Percentiles rank a stretch among this genome's conserved stretches.
Conservation (phyloP, 1,284 basidiomycete species). For the Coniferiporia weirii region DNA sequence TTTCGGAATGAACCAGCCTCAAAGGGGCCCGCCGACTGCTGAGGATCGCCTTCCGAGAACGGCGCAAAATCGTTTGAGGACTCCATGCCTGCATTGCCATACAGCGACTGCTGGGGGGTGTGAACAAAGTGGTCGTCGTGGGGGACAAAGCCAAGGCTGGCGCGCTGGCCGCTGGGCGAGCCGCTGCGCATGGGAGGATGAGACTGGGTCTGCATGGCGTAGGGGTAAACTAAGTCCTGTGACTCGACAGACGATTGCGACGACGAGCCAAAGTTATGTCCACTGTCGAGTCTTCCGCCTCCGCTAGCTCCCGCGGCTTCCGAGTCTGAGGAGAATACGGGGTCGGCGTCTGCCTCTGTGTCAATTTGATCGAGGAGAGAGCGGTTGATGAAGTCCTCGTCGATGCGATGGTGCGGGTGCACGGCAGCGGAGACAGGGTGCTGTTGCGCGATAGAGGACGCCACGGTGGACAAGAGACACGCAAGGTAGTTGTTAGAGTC, state of each 20-base stretch:
- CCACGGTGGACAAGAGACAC: constrained; percentile 16
- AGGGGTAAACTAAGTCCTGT: constrained; percentile 49
- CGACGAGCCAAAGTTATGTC: constrained; percentile 39
- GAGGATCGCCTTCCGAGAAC: constrained; percentile 32
- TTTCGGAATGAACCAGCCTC: constrained; percentile 29
- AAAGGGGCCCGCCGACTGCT: constrained; percentile 28
- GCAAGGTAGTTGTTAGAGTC: constrained; percentile 12
- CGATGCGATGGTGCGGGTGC: constrained; percentile 35
- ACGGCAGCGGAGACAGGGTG: constrained; percentile 35
- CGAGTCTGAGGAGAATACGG: constrained; percentile 47
- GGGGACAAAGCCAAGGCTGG: constrained; percentile 27
- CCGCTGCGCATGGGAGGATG: constrained; percentile 40
- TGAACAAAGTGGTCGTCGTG: constrained; percentile 33
- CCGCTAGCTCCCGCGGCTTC: constrained; percentile 40
- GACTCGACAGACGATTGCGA: constrained; percentile 44
- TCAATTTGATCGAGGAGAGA: constrained; percentile 74
- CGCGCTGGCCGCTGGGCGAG: constrained; percentile 37
- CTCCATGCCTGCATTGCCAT: constrained; percentile 40
- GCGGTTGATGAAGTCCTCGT: constrained; percentile 80
- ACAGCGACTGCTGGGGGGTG: constrained; percentile 39
- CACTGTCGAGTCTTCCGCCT: neutral
- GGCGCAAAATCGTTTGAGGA: constrained; percentile 34
- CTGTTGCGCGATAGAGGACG: constrained; percentile 25
- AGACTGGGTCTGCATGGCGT: constrained; percentile 42
- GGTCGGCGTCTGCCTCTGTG: constrained; percentile 75